These are phyloP conservation scores for Barnettozyma botsteinii DNA, from an alignment of 805 yeast genomes.

Conservation along the genomic window DNA sequence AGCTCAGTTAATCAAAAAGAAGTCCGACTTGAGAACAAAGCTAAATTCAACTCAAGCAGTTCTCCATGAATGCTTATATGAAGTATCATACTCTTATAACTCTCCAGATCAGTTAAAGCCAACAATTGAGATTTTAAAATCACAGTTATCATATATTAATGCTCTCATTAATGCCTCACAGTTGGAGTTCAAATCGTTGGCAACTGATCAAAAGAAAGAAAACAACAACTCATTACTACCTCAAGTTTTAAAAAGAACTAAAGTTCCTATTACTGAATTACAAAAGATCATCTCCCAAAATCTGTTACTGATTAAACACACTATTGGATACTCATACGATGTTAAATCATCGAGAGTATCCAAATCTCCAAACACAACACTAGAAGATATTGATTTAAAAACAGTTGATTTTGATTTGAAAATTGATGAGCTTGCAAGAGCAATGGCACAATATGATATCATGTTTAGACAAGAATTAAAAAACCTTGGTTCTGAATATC, in stretches of 20 bases:
- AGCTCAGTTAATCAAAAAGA: conserved; percentile 30
- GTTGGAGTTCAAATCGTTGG: conserved; percentile 30
- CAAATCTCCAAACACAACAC: conserved; percentile 10
- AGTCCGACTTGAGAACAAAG: conserved; percentile 29
- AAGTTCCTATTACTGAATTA: conserved; percentile 30
- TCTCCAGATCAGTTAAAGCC: conserved; percentile 38
- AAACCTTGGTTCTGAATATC: conserved; percentile 20
- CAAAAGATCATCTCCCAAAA: conserved; percentile 30
- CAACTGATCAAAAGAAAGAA: conserved; percentile 17
- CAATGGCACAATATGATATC: conserved; percentile 31
- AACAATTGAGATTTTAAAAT: conserved; percentile 28
- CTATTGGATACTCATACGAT: conserved; percentile 37
- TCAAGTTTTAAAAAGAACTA: conserved; percentile 27
- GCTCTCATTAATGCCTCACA: conserved; percentile 46
- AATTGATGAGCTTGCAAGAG: conserved; percentile 24
- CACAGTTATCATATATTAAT: conserved; percentile 30
- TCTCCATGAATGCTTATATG: conserved; percentile 42
- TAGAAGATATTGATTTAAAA: conserved; percentile 19
- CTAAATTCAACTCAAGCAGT: conserved; percentile 33
- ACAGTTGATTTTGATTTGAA: conserved; percentile 23
- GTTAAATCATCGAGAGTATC: conserved; percentile 21
- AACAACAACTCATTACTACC: conserved; percentile 29
- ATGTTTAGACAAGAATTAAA: conserved; percentile 31
- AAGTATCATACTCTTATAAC: conserved; percentile 41
- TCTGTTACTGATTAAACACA: conserved; percentile 28